Percentiles rank a stretch among this genome's conserved stretches.
These are phyloP conservation scores for Penicillium daleae DNA, from an alignment of 495 filamentous ascomycete genomes.

Conservation along the genomic window DNA sequence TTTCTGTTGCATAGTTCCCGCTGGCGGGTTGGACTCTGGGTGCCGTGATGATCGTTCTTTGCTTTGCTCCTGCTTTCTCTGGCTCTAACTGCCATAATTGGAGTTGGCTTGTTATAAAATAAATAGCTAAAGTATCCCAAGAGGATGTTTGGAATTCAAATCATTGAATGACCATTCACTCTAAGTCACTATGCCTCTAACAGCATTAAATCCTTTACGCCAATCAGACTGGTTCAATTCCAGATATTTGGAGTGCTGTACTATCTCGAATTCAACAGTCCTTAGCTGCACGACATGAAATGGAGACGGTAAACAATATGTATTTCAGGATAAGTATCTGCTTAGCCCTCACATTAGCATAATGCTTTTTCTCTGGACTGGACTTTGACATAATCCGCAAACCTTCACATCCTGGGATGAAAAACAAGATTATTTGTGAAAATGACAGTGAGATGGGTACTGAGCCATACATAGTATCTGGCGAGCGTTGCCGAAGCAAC, in stretches of 20 bases:
- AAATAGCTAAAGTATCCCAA: neutral
- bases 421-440: neutral
- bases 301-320: neutral
- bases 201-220: too few species aligned
- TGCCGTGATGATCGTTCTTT: constrained; percentile 2
- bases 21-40: constrained; percentile 7
- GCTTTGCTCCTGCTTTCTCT: neutral
- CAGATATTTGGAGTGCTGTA: neutral
- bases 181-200: neutral
- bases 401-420: neutral
- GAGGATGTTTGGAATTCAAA: neutral
- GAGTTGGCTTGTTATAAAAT: neutral
- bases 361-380: neutral
- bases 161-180: neutral
- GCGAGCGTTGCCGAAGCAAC: neutral
- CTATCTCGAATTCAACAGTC: neutral
- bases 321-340: neutral
- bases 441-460: neutral
- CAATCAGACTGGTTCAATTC: too few species aligned
- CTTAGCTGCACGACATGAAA: neutral
- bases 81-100: neutral
- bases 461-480: neutral
- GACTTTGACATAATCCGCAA: neutral
- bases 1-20: constrained; percentile 4
- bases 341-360: neutral